These are phyloP conservation scores for Elaeis guineensis DNA, from an alignment of 176 grass and related monocot species.

Conservation along the genomic window DNA sequence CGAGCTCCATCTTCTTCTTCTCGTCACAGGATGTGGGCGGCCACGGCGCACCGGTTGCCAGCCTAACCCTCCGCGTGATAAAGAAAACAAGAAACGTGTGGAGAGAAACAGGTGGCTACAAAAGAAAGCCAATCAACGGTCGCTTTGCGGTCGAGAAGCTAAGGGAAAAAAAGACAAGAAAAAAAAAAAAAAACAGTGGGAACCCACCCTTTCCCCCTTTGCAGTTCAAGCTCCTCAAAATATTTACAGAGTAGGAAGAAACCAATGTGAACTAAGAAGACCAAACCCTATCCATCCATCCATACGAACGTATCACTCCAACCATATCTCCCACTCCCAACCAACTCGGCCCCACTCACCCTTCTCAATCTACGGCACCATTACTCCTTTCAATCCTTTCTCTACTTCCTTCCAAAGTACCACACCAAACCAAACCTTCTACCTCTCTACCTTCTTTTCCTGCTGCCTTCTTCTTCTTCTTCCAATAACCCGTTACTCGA, in stretches of 20 bases:
- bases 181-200: not conserved
- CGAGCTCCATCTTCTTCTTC: not conserved
- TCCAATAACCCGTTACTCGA: too few species aligned
- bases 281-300: too few species aligned
- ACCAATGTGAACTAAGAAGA: too few species aligned
- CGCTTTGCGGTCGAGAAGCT: slow-evolving; percentile 19
- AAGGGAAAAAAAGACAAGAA: not conserved
- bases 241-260: too few species aligned
- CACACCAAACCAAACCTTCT: slow-evolving; percentile 1
- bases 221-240: not conserved
- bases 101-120: not conserved
- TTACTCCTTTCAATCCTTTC: not conserved
- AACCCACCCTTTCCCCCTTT: not conserved
- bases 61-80: too few species aligned
- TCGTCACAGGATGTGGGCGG: slow-evolving; percentile 6
- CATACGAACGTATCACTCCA: too few species aligned
- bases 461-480: too few species aligned
- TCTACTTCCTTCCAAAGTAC: not conserved
- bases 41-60: not conserved
- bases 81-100: not conserved
- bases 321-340: too few species aligned
- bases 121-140: slow-evolving; percentile 10
- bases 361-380: not conserved
- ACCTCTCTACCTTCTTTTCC: slow-evolving; percentile 7
- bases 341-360: too few species aligned